Evolutionary conservation across 805 yeast species (phyloP).

Genomic region (Lipomyces yamanashiensis): DNA sequence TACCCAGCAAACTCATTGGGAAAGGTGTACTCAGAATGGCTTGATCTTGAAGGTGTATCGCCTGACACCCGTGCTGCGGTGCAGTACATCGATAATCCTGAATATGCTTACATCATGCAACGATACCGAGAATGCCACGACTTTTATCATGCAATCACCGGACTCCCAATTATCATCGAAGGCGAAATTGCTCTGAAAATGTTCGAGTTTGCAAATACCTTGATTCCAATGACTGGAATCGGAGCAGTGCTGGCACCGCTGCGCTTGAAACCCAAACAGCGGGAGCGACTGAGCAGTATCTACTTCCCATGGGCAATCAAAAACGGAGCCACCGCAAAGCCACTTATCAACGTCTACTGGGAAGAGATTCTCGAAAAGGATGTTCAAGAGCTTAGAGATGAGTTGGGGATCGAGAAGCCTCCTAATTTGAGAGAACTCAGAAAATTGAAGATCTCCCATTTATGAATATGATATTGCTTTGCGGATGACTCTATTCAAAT

Average conservation of each 20-base stretch:
- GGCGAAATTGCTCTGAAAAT: constrained; percentile 90
- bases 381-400: constrained; percentile 69
- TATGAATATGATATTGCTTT: not conserved
- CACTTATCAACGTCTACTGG: constrained; percentile 90
- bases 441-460: constrained; percentile 35
- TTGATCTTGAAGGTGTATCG: constrained; percentile 82
- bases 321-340: constrained; percentile 72
- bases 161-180: constrained; percentile 86
- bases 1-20: constrained; percentile 79
- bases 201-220: constrained; percentile 88
- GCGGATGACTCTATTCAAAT: not conserved
- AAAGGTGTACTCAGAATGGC: constrained; percentile 76
- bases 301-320: constrained; percentile 88
- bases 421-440: constrained; percentile 72
- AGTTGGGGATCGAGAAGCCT: constrained; percentile 76
- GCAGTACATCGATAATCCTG: constrained; percentile 83
- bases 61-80: constrained; percentile 94
- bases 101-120: constrained; percentile 89
- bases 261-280: constrained; percentile 67
- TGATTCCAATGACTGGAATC: constrained; percentile 92
- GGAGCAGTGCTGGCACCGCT: constrained; percentile 91
- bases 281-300: constrained; percentile 63
- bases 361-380: constrained; percentile 77
- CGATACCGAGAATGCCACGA: constrained; percentile 97
- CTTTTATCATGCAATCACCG: constrained; percentile 90